Base-by-base conservation (phyloP, 208 protist species). In the Leishmania tarentolae region DNA sequence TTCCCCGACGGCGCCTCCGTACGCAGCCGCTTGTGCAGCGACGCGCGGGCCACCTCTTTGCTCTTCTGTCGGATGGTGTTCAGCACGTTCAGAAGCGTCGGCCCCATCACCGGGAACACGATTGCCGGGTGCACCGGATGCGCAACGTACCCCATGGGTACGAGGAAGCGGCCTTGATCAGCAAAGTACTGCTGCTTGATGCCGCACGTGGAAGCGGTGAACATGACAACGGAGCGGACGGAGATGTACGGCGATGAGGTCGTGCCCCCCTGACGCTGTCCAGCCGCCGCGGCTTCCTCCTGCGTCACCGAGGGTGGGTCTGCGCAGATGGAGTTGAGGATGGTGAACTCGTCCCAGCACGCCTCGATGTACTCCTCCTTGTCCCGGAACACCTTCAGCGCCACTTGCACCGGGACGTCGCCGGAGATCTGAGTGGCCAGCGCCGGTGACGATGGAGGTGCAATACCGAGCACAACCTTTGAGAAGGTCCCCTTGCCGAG, bases 401-500 rank as follows among this genome's bases (percentile, higher is more conserved):
- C 93, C 31, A 91, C 90, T 15, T 73, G 73, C 56, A 79, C 78
- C 56, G 80, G 79, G 11, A 73, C 76, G 57, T 79, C 81, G 46
- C 80, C 78, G 42, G 68, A 87, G 47, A 75, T 80, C 42, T 81
- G 70, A 44, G 68, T 79, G 42, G 50, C 42, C 69, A 81, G 40
- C 56, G 75, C 73, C 44, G 75, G 50, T 35, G 76, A 80, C 3
- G 73, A 81, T 56, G 80, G 68, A 44, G 87, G 68, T 17, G 78
- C 81, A 3, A 47, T 63, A 50, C 86, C 90, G 52, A 93, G 85
- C 40, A 95, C 92, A 44, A 97, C 93, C 82, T 95, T 97, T 24
- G 92, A 90, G 86, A 91, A 97, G 17, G 93, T 97, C 5, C 93
- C 93, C 76, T 94, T 94, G 44, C 93, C 93, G 5, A 97, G 82